Evolutionary conservation across 257 asterid genomes (phyloP), one percentile per base, ranked within the genome.

Genomic region (Nicotiana undulata): DNA sequence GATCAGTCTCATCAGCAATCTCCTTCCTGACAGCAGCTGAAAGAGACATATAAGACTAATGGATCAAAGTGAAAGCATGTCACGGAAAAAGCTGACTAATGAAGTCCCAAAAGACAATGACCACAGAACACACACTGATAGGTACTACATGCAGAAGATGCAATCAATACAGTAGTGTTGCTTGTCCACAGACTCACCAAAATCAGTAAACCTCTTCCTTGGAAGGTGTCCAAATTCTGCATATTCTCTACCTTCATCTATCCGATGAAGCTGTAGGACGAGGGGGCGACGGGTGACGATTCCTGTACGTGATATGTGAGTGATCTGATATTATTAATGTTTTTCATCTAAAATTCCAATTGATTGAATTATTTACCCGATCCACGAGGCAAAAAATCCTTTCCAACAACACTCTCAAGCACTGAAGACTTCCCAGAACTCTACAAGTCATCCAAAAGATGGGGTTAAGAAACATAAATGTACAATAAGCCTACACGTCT

Each of bases 171-270:
- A 7, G 20, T 24, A 34, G 61, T 16, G 34, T 44, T 10, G 31
- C 76, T 15, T 51, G 77, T 26, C 24, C 15, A 20, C 46, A 37
- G 49, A 87, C 89, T 83, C 80, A 91, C 97, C 90, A 83, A 92
- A 92, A 82, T 92, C 97, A 66, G 92, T 85, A 83, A 91, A 92
- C 85, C 72, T 90, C 86, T 90, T 90, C 72, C 92, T 87, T 32
- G 97, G 96, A 83, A 90, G 92, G 85, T 92, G 97, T 80, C 94
- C 97, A 84, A 92, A 92, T 85, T 92, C 96, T 31, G 90, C 97
- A 85, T 91, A 92, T 84, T 92, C 97, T 85, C 92, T 85, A 83
- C 91, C 91, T 74, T 91, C 97, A 5, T 91, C 92, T 77, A 92
- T 76, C 81, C 91, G 89, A 82, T 92, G 94, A 87, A 92, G 97